Base-by-base conservation (phyloP, 805 yeast species). In the Wickerhamomyces kurtzmanii region DNA sequence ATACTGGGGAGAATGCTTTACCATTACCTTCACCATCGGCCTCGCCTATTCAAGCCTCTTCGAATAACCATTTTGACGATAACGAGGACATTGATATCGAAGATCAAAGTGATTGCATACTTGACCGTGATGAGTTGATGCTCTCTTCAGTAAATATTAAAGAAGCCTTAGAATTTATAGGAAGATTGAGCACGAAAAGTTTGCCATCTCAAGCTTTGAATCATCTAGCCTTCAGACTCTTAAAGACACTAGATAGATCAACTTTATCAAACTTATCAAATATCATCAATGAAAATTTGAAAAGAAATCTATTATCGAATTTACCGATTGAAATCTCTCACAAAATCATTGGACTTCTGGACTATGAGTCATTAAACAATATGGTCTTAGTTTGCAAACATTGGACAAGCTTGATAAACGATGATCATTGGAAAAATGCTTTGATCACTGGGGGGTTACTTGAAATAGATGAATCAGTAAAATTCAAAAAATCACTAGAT, bases 271-370 rank as follows among this genome's bases (percentile, higher is more conserved):
- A 76, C 9, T 52, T 85, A 29, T 62, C 68, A 17, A 62, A 65
- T 10, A 42, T 66, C 3, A 58, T 83, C 10, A 64, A 65, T 17
- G 49, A 55, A 6, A 65, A 74, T 8, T 63, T 91, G 43, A 70
- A 73, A 39, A 70, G 89, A 43, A 97, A 91, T 44, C 53, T 91
- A 22, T 49, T 89, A 8, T 47, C 73, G 9, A 55, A 67, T 26
- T 55, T 91, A 17, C 98, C 98, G 0, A 43, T 70, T 1, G 97
- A 91, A 46, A 60, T 91, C 8, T 55, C 83, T 3, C 59, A 70
- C 38, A 68, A 72, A 25, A 74, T 91, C 8, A 58, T 91, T 29
- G 55, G 67, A 3, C 65, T 71, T 32, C 59, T 89, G 32, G 87
- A 83, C 44, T 66, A 68, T 37, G 45, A 57, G 24, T 71, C 87